Percentiles rank a stretch among this genome's conserved stretches.
Evolutionary conservation across 2,329 filamentous ascomycete species (phyloP).

Genomic region (Coniella lustricola): DNA sequence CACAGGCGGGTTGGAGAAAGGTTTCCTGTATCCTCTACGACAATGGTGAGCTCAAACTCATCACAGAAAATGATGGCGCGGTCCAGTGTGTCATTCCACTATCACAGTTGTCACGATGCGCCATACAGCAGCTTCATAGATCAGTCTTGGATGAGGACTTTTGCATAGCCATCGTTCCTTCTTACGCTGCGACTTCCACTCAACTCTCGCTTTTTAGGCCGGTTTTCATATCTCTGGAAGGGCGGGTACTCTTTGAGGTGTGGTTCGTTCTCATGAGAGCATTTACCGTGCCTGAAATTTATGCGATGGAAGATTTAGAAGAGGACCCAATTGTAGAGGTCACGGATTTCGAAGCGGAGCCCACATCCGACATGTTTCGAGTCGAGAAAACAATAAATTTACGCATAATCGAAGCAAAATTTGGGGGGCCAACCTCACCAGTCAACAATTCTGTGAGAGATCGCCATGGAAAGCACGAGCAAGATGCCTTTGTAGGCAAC

Average conservation of each 20-base stretch:
- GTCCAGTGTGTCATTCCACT: slow-evolving; percentile 79
- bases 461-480: slow-evolving; percentile 27
- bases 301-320: slow-evolving; percentile 50
- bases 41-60: slow-evolving; percentile 87
- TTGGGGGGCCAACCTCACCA: slow-evolving; percentile 33
- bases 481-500: slow-evolving; percentile 52
- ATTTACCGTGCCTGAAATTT: slow-evolving; percentile 87
- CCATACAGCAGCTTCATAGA: slow-evolving; percentile 81
- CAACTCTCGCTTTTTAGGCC: slow-evolving; percentile 75
- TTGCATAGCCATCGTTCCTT: slow-evolving; percentile 92
- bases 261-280: slow-evolving; percentile 91
- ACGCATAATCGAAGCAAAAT: slow-evolving; percentile 55
- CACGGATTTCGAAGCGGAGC: slow-evolving; percentile 32
- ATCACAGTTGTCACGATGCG: slow-evolving; percentile 79
- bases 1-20: slow-evolving; percentile 65
- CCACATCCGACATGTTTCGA: slow-evolving; percentile 47
- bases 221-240: slow-evolving; percentile 82
- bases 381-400: slow-evolving; percentile 55
- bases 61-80: slow-evolving; percentile 76
- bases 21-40: slow-evolving; percentile 93
- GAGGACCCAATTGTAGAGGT: slow-evolving; percentile 37
- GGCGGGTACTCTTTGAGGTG: slow-evolving; percentile 85
- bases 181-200: slow-evolving; percentile 71
- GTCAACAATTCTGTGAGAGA: slow-evolving; percentile 25
- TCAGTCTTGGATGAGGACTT: slow-evolving; percentile 90